Base-by-base conservation (phyloP, 352 stramenopile genomes). In the Globisporangium iwayamae region DNA sequence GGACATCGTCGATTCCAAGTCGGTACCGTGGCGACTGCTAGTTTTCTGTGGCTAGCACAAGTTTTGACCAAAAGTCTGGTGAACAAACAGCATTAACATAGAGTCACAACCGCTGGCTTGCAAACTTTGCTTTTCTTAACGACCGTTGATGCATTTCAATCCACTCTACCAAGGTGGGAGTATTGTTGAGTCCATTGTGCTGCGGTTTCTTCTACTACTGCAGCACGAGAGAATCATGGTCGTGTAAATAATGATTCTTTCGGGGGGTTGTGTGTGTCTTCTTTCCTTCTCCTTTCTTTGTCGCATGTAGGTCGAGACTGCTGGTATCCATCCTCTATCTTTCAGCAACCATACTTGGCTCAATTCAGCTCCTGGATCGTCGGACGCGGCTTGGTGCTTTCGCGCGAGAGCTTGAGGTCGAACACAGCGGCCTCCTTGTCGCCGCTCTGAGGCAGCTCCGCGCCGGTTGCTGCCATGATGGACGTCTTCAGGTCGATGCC, bases 291-390 rank as follows among this genome's bases (percentile, higher is more conserved):
- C 34, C 8, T 13, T 39, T 39, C 8, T 39, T 0, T 18, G 38
- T 45, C 13, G 38, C 11, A 28, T 28, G 25, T 28, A 28, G 25
- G 25, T 28, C 25, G 25, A 28, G 25, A 28, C 38, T 45, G 10
- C 10, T 45, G 10, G 11, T 18, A 11, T 14, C 8, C 13, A 13
- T 45, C 10, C 34, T 1, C 56, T 61, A 8, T 60, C 7, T 48
- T 7, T 60, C 18, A n/a, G 9, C 20, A 55, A 1, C 10, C 8
- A 20, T 7, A 34, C 30, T n/a, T n/a, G 13, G 11, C 43, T 46
- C 14, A 92, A 61, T 85, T 89, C 28, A 93, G 70, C 62, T 93
- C 83, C 73, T 93, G 83, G 66, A 93, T 93, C 28, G 90, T 68
- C 14, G 83, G 78, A 8, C 71, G 71, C 11, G 76, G 70, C 55